A percentile compares a stretch with the other conserved stretches of the same genome.
Conservation (phyloP, 2,329 filamentous ascomycete species). For the Trichoderma sp. region DNA sequence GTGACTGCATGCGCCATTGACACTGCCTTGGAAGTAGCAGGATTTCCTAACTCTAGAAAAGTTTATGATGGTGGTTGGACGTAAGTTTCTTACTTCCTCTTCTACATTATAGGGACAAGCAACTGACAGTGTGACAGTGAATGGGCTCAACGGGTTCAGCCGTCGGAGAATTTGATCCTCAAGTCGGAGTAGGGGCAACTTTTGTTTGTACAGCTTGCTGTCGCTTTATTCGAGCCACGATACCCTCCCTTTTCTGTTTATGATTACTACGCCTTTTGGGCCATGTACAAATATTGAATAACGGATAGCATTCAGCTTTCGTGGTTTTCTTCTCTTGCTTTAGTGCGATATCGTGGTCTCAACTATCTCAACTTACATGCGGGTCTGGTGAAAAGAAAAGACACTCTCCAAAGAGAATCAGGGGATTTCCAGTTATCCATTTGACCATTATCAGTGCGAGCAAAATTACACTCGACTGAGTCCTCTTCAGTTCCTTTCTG, state of each 20-base stretch:
- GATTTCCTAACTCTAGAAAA: conserved; percentile 68
- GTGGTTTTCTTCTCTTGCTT: conserved; percentile 11
- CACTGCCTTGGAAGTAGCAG: conserved; percentile 78
- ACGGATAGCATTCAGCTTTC: conserved; percentile 19
- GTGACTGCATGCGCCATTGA: conserved; percentile 93
- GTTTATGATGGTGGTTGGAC: conserved; percentile 99
- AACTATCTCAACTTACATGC: conserved; percentile 21
- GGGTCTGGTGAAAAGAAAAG: conserved; percentile 8
- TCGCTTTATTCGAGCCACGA: conserved; percentile 29
- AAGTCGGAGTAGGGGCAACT: conserved; percentile 48
- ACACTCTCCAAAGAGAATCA: background rate
- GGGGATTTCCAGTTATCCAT: background rate
- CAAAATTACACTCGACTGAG: no score
- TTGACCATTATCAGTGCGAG: background rate
- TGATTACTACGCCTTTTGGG: conserved; percentile 14
- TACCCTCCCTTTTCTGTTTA: conserved; percentile 28
- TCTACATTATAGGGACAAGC: background rate
- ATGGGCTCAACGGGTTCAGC: conserved; percentile 68
- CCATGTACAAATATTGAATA: conserved; percentile 28
- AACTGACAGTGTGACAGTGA: conserved; percentile 49
- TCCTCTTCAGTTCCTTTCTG: background rate
- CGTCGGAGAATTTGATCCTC: conserved; percentile 64
- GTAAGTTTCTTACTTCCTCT: conserved; percentile 57
- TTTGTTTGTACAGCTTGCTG: conserved; percentile 16
- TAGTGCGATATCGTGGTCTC: conserved; percentile 29